Conservation (phyloP, 2,329 filamentous ascomycete species). For the Trichoderma harzianum region DNA sequence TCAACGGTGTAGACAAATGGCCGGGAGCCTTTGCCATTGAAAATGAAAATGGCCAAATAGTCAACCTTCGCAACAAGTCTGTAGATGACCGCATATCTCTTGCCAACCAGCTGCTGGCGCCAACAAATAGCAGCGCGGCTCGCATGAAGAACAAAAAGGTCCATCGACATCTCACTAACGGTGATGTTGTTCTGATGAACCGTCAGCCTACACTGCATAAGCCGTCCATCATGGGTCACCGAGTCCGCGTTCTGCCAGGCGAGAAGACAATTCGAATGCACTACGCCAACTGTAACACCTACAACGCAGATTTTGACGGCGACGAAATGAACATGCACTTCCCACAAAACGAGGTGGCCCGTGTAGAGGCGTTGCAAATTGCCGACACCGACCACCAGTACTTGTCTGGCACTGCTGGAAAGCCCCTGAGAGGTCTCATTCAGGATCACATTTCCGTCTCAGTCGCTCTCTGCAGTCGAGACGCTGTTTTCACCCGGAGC, state of each 20-base stretch:
- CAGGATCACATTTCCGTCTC: conserved; percentile 98
- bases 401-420: conserved; percentile 87
- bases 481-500: conserved; percentile 83
- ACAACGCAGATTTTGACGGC: conserved; percentile 98
- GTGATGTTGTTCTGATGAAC: conserved; percentile 98
- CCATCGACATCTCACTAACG: conserved; percentile 90
- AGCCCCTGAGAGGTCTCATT: conserved; percentile 90
- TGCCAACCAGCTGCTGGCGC: conserved; percentile 88
- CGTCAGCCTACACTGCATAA: conserved; percentile 97
- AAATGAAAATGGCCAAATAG: conserved; percentile 88
- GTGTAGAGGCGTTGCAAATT: conserved; percentile 87
- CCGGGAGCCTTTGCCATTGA: conserved; percentile 93
- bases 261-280: conserved; percentile 99
- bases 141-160: conserved; percentile 92
- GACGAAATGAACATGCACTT: conserved; percentile 99
- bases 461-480: conserved; percentile 83
- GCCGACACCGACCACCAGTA: conserved; percentile 98
- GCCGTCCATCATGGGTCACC: conserved; percentile 97
- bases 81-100: conserved; percentile 83
- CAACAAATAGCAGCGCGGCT: conserved; percentile 69
- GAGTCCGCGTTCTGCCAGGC: conserved; percentile 83
- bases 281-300: conserved; percentile 98
- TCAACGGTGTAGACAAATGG: conserved; percentile 92
- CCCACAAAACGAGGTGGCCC: conserved; percentile 91
- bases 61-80: conserved; percentile 83